Conservation (phyloP, 345 rosid species). For the Citrus trifoliata region DNA sequence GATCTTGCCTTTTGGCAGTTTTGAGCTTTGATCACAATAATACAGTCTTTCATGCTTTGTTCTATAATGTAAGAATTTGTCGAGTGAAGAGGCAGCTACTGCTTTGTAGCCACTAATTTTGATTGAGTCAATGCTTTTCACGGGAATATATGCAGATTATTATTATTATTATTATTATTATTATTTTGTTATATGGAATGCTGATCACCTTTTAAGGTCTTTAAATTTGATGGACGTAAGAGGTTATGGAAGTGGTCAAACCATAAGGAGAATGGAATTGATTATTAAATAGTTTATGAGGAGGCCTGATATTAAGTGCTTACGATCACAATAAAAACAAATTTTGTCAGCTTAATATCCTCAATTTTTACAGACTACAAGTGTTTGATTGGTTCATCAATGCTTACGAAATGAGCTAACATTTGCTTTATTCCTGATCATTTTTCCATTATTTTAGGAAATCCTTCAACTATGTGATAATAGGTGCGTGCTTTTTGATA, state of each 20-base stretch:
- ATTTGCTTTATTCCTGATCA: neutral
- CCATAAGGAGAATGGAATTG: neutral
- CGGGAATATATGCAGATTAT: neutral
- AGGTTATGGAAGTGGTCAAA: neutral
- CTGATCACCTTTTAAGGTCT: too few relatives aligned
- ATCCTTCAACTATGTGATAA: slow-evolving; percentile 57
- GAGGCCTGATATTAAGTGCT: neutral
- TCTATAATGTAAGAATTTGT: neutral
- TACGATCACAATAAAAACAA: neutral
- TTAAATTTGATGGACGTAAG: too few relatives aligned
- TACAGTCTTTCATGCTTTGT: neutral
- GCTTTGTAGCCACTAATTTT: neutral
- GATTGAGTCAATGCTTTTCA: neutral
- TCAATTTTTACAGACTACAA: neutral
- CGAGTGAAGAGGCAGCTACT: neutral
- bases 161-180: too few relatives aligned
- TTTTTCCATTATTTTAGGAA: slow-evolving; percentile 40
- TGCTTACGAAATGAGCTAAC: neutral
- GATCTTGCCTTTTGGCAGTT: neutral
- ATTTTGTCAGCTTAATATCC: neutral
- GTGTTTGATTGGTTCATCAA: neutral
- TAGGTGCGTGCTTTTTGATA: slow-evolving; percentile 65
- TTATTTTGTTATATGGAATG: neutral
- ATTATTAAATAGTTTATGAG: too few relatives aligned
- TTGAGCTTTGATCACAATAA: neutral